Evolutionary conservation across 441 rosid genomes (phyloP).

Genomic region (Cnidoscolus chayamansa): DNA sequence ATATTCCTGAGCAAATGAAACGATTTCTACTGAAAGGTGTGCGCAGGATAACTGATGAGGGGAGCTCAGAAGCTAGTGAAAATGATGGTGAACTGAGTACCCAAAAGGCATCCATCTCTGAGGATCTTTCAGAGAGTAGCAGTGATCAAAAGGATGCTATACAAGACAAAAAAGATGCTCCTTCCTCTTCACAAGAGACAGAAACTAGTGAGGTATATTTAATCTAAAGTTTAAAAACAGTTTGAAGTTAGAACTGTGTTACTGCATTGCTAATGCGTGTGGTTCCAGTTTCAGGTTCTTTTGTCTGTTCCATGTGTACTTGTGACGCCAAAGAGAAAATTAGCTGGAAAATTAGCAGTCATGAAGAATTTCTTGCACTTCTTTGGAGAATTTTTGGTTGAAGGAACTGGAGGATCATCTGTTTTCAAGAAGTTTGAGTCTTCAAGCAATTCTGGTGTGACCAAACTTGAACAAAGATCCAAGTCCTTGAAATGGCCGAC

Average conservation of each 20-base stretch:
- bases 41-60: conserved; percentile 84
- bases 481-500: conserved; percentile 58
- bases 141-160: conserved; percentile 58
- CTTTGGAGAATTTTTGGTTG: conserved; percentile 89
- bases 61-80: conserved; percentile 63
- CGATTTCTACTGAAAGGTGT: conserved; percentile 85
- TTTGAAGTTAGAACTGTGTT: conserved; percentile 22
- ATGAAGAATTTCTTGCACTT: conserved; percentile 85
- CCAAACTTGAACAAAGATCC: conserved; percentile 61
- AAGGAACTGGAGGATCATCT: conserved; percentile 93
- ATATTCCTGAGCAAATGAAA: conserved; percentile 99
- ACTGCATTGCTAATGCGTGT: conserved; percentile 27
- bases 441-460: conserved; percentile 47
- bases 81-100: conserved; percentile 50
- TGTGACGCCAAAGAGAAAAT: conserved; percentile 89
- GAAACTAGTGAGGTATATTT: conserved; percentile 76
- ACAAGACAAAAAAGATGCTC: conserved; percentile 57
- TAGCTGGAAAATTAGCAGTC: conserved; percentile 87
- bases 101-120: conserved; percentile 42
- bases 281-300: conserved; percentile 63
- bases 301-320: conserved; percentile 80
- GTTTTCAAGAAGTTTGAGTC: conserved; percentile 68
- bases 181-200: conserved; percentile 57
- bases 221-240: conserved; percentile 17
- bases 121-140: conserved; percentile 50